Conservation (phyloP, 1,284 basidiomycete species). For the Leccinum subrobustum region DNA sequence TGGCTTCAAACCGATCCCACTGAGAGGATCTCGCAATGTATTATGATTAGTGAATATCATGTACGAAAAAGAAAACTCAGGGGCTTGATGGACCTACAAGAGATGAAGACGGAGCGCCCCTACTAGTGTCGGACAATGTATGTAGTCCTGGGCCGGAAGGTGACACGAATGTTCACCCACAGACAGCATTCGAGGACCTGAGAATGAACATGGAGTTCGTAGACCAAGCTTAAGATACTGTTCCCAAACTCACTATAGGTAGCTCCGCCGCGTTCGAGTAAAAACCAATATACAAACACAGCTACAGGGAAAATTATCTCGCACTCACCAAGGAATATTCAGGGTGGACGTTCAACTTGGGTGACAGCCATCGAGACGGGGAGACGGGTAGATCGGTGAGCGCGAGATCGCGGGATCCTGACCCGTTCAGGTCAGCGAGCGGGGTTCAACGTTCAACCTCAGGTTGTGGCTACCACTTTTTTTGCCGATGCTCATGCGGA, state of each 20-base stretch:
- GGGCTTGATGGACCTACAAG: background rate
- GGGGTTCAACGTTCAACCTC: no score
- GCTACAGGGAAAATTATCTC: background rate
- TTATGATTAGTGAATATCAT: background rate
- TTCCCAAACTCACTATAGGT: background rate
- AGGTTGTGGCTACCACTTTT: background rate
- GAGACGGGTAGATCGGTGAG: background rate
- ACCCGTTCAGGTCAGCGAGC: conserved; percentile 4
- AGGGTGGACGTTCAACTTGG: background rate
- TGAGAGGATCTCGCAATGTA: background rate
- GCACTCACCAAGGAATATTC: background rate
- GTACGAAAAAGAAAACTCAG: background rate
- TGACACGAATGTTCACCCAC: background rate
- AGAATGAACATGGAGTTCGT: background rate
- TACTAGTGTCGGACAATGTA: background rate
- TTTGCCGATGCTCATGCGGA: background rate
- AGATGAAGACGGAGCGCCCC: background rate
- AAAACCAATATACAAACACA: background rate
- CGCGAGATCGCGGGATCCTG: background rate
- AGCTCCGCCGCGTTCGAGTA: background rate
- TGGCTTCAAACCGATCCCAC: background rate
- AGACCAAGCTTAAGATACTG: background rate
- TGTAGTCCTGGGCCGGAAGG: background rate
- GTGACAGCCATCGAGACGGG: background rate
- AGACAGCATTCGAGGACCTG: background rate